A percentile compares a stretch with the other conserved stretches of the same genome.
Conservation (phyloP, 2,329 filamentous ascomycete genomes). For the Colletotrichum lentis region DNA sequence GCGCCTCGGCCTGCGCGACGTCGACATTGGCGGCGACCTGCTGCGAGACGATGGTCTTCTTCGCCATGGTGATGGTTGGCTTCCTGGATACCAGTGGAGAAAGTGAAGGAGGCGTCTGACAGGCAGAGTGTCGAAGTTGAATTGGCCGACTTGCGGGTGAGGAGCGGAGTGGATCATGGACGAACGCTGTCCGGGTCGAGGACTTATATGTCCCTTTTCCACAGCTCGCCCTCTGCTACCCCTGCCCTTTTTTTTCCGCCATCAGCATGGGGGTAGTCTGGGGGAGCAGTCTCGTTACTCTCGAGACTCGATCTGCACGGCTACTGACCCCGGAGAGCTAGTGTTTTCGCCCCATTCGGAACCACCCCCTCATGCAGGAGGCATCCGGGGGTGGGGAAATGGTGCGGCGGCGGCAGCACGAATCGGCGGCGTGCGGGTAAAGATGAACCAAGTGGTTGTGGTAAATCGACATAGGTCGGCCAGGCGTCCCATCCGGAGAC, state of each 20-base stretch:
- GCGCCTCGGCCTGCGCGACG: constrained; percentile 54
- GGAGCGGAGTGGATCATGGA: neutral
- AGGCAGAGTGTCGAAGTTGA: constrained; percentile 26
- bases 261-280: neutral
- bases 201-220: constrained; percentile 30
- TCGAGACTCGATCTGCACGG: constrained; percentile 17
- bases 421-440: constrained; percentile 40
- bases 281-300: neutral
- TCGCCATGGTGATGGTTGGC: constrained; percentile 32
- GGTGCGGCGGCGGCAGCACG: constrained; percentile 30
- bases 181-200: constrained; percentile 4
- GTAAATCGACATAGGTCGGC: no score
- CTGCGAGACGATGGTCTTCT: constrained; percentile 34
- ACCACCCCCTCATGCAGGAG: constrained; percentile 28
- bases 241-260: neutral
- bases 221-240: neutral
- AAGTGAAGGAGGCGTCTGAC: neutral
- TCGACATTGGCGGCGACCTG: constrained; percentile 46
- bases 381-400: constrained; percentile 20
- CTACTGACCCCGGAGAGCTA: constrained; percentile 32
- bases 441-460: constrained; percentile 37
- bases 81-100: constrained; percentile 19
- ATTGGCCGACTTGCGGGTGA: constrained; percentile 35
- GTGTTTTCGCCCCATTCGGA: constrained; percentile 29
- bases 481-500: no score